A percentile compares a stretch with the other conserved stretches of the same genome.
phyloP scores from a whole-genome alignment of 1,284 basidiomycete genomes.

The Trichosporon sp. region DNA sequence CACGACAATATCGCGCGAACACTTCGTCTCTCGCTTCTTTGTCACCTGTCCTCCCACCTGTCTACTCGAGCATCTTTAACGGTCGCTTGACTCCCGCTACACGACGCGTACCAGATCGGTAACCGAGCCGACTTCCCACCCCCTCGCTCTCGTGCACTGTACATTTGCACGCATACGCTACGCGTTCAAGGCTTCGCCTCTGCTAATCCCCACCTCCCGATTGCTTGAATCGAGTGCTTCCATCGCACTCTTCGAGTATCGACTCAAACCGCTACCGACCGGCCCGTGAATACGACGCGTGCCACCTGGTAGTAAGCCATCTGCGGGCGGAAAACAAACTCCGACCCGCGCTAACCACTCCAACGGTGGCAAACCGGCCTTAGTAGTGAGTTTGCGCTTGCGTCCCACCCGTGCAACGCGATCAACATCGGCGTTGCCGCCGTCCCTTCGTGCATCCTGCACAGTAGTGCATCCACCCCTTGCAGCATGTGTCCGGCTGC shows the following conservation, averaged over 20 bases:
- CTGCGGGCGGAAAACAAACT: slow-evolving; percentile 15
- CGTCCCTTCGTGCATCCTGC: too few species aligned
- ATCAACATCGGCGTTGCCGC: background rate
- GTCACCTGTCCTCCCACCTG: background rate
- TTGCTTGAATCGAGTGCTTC: background rate
- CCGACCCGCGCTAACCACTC: slow-evolving; percentile 5
- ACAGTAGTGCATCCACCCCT: background rate
- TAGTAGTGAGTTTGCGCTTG: slow-evolving; percentile 7
- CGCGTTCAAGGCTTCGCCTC: background rate
- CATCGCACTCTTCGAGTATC: background rate
- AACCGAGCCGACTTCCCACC: background rate
- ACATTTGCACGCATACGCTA: background rate
- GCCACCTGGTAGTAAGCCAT: slow-evolving; percentile 17
- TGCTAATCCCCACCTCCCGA: too few species aligned
- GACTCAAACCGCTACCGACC: slow-evolving; percentile 1
- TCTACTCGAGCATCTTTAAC: background rate
- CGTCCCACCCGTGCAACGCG: background rate
- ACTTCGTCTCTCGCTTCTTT: background rate
- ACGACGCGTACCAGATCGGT: slow-evolving; percentile 9
- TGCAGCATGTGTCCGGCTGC: background rate
- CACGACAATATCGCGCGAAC: slow-evolving; percentile 2
- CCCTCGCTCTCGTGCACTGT: background rate
- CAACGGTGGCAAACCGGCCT: slow-evolving; percentile 16
- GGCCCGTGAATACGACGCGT: slow-evolving; percentile 6
- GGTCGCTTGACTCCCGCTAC: background rate